Evolutionary conservation across 257 asterid species (phyloP), one percentile per base, ranked within the genome.

Genomic region (Paulownia fortunei): DNA sequence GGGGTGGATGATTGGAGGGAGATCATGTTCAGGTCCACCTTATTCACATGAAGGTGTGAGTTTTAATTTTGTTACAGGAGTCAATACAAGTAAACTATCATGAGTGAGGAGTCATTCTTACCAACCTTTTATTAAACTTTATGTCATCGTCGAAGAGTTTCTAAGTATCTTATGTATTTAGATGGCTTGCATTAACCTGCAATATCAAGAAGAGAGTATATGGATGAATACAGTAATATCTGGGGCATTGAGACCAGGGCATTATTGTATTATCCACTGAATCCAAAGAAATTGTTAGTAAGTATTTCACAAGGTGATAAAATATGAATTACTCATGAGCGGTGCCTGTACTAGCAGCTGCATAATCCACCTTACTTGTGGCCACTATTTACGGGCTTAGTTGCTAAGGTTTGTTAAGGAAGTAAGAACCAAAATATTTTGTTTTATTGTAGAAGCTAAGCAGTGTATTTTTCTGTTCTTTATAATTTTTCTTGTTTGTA

Each of bases 1-100:
- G 37, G 89, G 79, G 63, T 87, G 91, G 91, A 79, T 76, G 72
- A 59, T 81, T 59, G 86, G 82, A 76, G 85, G 82, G 69, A 74
- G 78, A 67, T 52, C 83, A 37, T 79, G 74, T 84, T 71, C 87
- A 46, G 86, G 72, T 72, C 88, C 44, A 36, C 75, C 82, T 70
- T 84, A 73, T 82, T 26, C 82, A 12, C 86, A 71, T 65, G 84
- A 78, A 83, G 84, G 82, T 83, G 56, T 47, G 72, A 26, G 34
- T 71, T 73, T 12, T 67, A 34, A 26, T 61, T 67, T 58, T 32
- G 69, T 63, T 54, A 13, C 68, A 44, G 37, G 61, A 65, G 6
- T 64, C 39, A 6, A 7, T 39, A n/a, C 32, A 64, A 36, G 68
- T 65, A 24, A 58, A 21, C 19, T 66, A 36, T 71, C 52, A 46